Percentiles rank a stretch among this genome's conserved stretches.
phyloP scores from a whole-genome alignment of 768 basidiomycete genomes.

The Calocera cornea region DNA sequence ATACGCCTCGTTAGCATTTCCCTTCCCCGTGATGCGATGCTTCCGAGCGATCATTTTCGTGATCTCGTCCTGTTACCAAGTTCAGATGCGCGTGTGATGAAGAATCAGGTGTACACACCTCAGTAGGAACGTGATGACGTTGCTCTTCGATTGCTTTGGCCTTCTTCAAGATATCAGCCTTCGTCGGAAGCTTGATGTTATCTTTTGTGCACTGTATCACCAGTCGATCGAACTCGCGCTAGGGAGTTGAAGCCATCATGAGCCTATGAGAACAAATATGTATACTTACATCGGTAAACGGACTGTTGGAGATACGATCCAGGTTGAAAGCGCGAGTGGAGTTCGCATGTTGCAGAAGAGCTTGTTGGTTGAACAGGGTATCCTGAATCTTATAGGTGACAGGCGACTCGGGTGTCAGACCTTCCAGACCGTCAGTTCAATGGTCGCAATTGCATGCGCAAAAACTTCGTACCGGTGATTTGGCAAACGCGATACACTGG shows the following conservation, averaged over 20 bases:
- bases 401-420: conserved; percentile 36
- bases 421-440: conserved; percentile 25
- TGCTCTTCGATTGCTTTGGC: conserved; percentile 45
- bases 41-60: conserved; percentile 64
- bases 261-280: background rate
- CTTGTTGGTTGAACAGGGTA: conserved; percentile 43
- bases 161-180: conserved; percentile 53
- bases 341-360: conserved; percentile 69
- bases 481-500: conserved; percentile 74
- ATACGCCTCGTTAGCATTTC: conserved; percentile 19
- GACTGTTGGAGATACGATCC: conserved; percentile 74
- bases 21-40: conserved; percentile 3
- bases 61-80: conserved; percentile 53
- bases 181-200: conserved; percentile 52
- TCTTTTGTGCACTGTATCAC: conserved; percentile 33
- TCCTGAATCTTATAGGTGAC: conserved; percentile 66
- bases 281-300: conserved; percentile 45
- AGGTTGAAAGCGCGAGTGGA: conserved; percentile 49
- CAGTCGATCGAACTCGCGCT: conserved; percentile 67
- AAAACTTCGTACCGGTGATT: conserved; percentile 47
- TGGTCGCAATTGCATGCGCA: conserved; percentile 7
- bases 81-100: background rate
- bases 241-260: background rate
- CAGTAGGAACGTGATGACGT: conserved; percentile 53
- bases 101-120: conserved; percentile 37